Percentiles rank a stretch among this genome's conserved stretches.
These are phyloP conservation scores for Cercophora sp. DNA, from an alignment of 495 filamentous ascomycete genomes.

Conservation along the genomic window DNA sequence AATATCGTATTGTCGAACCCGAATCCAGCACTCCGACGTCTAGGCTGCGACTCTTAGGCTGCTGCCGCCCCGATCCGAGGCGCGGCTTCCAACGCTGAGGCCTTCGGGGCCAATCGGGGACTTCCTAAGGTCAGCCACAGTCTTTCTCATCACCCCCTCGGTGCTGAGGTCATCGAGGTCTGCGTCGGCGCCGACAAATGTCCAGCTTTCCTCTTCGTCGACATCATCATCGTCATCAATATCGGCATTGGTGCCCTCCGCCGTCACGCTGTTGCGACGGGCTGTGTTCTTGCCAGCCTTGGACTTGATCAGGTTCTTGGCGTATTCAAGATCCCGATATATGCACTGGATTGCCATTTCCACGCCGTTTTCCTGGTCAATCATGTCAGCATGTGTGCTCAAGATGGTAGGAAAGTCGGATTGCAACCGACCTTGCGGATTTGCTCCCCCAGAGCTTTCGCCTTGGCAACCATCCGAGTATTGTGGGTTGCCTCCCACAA, in stretches of 20 bases:
- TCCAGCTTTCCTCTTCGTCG: constrained; percentile 48
- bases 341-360: constrained; percentile 85
- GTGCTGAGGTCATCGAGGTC: constrained; percentile 21
- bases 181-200: constrained; percentile 41
- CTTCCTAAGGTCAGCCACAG: constrained; percentile 3
- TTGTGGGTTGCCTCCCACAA: constrained; percentile 90
- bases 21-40: no score
- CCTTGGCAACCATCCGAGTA: constrained; percentile 85
- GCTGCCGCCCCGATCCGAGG: no score
- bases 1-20: no score
- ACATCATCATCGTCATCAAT: constrained; percentile 26
- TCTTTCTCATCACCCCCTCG: constrained; percentile 16
- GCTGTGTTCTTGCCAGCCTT: constrained; percentile 47
- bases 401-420: no score
- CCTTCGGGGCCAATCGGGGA: not conserved
- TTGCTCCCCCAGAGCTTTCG: constrained; percentile 72
- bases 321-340: constrained; percentile 94
- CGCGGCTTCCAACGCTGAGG: no score
- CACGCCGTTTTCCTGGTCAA: constrained; percentile 78
- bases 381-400: constrained; percentile 16
- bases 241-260: constrained; percentile 16
- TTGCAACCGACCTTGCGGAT: constrained; percentile 66
- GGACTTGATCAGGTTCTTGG: constrained; percentile 74
- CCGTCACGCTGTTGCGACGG: constrained; percentile 37
- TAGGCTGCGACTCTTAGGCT: no score